These are phyloP conservation scores for Pichia occidentalis DNA, from an alignment of 805 yeast species.

Conservation along the genomic window DNA sequence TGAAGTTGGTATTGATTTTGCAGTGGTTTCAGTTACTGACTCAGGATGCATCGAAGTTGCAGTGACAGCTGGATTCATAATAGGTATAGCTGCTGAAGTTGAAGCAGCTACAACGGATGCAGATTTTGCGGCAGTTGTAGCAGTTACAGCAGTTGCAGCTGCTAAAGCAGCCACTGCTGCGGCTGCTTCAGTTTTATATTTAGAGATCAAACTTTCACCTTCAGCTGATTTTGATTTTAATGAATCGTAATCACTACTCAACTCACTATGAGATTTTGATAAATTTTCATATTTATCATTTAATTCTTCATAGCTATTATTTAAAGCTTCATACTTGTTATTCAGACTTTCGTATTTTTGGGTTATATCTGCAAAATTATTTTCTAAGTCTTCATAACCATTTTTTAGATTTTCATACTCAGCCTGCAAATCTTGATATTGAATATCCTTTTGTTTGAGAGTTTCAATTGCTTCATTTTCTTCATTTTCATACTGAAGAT, in stretches of 20 bases:
- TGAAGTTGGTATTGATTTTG: too few species aligned
- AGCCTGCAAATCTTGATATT: not conserved
- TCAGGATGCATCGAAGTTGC: too few species aligned
- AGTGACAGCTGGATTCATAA: not conserved
- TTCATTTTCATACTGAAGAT: too few species aligned
- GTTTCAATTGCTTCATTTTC: too few species aligned
- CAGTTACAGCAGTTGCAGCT: not conserved
- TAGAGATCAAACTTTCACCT: not conserved
- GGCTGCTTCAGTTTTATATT: not conserved
- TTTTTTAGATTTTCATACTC: slow-evolving; percentile 5
- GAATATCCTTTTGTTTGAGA: too few species aligned
- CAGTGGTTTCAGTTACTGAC: too few species aligned
- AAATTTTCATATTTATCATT: not conserved
- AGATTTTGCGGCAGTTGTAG: not conserved
- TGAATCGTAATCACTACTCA: slow-evolving; percentile 2
- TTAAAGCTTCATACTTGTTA: slow-evolving; percentile 5
- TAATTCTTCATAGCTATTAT: slow-evolving; percentile 1
- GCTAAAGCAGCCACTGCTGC: not conserved
- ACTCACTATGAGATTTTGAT: not conserved
- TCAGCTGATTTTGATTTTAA: not conserved
- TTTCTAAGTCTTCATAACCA: slow-evolving; percentile 6
- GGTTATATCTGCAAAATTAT: slow-evolving; percentile 11
- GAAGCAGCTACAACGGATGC: not conserved
- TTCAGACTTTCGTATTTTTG: slow-evolving; percentile 12
- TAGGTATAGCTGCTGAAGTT: not conserved